Base-by-base conservation (phyloP, 345 rosid species). In the Cochlearia excelsa region DNA sequence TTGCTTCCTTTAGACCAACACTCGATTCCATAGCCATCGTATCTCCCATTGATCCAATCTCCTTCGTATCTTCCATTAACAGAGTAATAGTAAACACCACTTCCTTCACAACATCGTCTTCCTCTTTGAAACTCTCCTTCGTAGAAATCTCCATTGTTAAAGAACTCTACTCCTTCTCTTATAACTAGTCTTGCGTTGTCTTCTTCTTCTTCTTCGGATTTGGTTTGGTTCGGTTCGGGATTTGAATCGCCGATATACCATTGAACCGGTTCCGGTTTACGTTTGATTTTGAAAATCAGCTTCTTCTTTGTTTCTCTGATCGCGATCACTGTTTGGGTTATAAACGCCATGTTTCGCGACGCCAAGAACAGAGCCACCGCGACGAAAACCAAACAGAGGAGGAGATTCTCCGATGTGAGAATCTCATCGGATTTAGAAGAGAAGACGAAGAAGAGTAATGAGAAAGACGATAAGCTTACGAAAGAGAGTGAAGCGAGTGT, bases 1-100 rank as follows among this genome's bases (percentile, higher is more conserved):
- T 87, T 80, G 48, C 99, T 89, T 66, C 99, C 99, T 72, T 86
- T 79, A 8, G 85, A 82, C 99, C 99, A 93, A 58, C 84, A 83
- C 77, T 93, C 99, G 8, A 87, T 86, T 30, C 99, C 99, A 35
- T 66, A 81, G 5, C 99, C 99, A 52, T 93, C 94, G 53, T 93
- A 87, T 61, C 80, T 81, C 43, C 99, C 97, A 59, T 84, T 90
- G 3, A 93, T 66, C 99, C 97, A 93, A 42, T 93, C 94, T 3
- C 97, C 99, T 62, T 93, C 97, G 46, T 93, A 89, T 56, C 94
- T 80, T 46, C 97, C 99, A 42, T 81, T 89, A 26, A 79, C 81
- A 52, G 71, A 74, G 59, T 78, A 89, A 33, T 80, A 85, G 51
- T 93, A 93, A 16, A 93, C 99, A 52, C 99, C 99, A 52, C 85